phyloP scores from a whole-genome alignment of 108 stramenopile species.

The Nannochloropsis oceanica region DNA sequence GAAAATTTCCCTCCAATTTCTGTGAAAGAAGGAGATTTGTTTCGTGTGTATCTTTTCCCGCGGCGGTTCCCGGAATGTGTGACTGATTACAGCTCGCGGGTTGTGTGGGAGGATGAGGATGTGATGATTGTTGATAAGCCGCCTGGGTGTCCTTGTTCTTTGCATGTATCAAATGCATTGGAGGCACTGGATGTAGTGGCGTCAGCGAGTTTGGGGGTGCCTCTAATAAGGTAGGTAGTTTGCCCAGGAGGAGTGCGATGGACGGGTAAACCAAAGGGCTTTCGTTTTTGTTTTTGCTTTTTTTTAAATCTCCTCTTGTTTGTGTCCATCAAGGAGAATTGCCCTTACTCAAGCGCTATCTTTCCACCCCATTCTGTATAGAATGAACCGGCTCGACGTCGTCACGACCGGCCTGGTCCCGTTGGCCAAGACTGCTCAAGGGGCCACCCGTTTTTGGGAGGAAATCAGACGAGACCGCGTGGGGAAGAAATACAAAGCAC shows the following conservation, averaged over 20 bases:
- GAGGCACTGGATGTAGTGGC: background rate
- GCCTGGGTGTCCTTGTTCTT: background rate
- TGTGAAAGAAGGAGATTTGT: background rate
- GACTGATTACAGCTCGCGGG: background rate
- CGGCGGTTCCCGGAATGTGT: background rate
- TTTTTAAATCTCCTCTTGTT: background rate
- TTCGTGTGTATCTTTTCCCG: background rate
- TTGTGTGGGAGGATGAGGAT: background rate
- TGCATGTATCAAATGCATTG: background rate
- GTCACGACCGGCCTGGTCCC: background rate
- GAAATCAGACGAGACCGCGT: background rate
- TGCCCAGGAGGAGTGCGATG: too few species aligned
- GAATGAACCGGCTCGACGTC: background rate
- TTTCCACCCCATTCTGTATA: background rate
- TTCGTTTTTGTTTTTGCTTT: background rate
- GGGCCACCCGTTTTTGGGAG: background rate
- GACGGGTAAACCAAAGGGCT: background rate
- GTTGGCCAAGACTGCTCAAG: background rate
- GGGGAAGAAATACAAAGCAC: background rate
- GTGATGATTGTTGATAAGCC: background rate
- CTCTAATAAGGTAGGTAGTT: background rate
- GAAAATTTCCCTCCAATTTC: background rate
- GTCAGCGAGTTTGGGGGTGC: background rate
- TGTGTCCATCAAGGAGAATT: too few species aligned
- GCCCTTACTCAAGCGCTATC: too few species aligned